These are phyloP conservation scores for Arabis alpina DNA, from an alignment of 345 rosid species.

Conservation along the genomic window DNA sequence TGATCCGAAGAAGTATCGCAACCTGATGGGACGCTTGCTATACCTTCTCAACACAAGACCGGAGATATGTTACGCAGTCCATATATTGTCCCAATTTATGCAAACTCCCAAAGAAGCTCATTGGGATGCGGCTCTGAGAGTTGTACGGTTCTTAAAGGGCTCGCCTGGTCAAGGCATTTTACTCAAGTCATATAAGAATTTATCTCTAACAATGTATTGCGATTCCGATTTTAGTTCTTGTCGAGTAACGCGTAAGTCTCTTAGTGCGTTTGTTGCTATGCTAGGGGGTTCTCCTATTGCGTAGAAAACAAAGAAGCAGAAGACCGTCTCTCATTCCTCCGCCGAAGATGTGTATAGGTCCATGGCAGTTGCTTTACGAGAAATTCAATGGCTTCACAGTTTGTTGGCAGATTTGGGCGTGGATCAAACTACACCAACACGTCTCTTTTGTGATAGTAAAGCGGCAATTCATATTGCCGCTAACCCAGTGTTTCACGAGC, in stretches of 20 bases:
- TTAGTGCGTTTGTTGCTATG: not conserved
- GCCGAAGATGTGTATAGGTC: not conserved
- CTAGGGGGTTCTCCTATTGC: not conserved
- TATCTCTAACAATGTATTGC: too few relatives aligned
- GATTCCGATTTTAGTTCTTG: not conserved
- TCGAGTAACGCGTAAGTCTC: not conserved
- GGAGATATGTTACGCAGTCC: too few relatives aligned
- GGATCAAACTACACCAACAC: not conserved
- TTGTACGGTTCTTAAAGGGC: too few relatives aligned
- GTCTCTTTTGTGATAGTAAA: not conserved
- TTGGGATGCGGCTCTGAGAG: too few relatives aligned
- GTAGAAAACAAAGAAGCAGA: not conserved
- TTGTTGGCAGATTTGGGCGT: not conserved
- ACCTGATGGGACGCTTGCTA: too few relatives aligned
- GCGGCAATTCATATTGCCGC: not conserved
- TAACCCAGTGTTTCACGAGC: not conserved
- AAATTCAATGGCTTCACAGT: not conserved
- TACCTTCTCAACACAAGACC: too few relatives aligned
- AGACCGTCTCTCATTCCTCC: not conserved
- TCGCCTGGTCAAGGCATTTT: too few relatives aligned
- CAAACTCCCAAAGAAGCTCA: too few relatives aligned
- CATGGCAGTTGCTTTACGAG: not conserved
- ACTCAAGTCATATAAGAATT: too few relatives aligned
- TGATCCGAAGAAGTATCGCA: too few relatives aligned
- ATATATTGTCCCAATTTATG: too few relatives aligned